phyloP scores from a whole-genome alignment of 208 protist species.

The Leishmania tarentolae region DNA sequence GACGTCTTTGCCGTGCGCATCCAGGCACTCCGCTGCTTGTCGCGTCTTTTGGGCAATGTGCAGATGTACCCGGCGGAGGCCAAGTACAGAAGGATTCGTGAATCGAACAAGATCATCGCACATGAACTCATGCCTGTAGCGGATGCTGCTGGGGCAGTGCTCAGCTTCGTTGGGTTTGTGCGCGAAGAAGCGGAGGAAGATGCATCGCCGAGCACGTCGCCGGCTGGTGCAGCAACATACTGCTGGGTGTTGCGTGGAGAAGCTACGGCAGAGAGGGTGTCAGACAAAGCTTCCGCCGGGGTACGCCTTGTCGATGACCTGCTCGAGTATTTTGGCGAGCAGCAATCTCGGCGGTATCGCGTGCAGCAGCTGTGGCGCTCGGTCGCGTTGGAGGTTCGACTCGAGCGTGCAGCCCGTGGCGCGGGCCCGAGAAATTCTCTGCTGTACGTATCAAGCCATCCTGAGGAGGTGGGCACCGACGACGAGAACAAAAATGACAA shows the following conservation, averaged over 20 bases:
- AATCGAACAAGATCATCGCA: slow-evolving; percentile 39
- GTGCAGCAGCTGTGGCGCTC: slow-evolving; percentile 32
- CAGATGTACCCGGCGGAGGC: slow-evolving; percentile 35
- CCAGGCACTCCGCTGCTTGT: slow-evolving; percentile 43
- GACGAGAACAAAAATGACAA: not conserved
- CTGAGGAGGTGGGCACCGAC: not conserved
- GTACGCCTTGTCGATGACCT: slow-evolving; percentile 16
- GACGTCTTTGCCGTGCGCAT: slow-evolving; percentile 22
- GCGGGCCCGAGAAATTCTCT: not conserved
- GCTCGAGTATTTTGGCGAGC: slow-evolving; percentile 20
- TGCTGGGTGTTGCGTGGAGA: slow-evolving; percentile 20
- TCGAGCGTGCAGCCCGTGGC: slow-evolving; percentile 41
- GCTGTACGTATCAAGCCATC: not conserved
- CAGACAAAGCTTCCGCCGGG: not conserved
- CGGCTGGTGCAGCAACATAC: not conserved
- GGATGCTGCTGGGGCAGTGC: slow-evolving; percentile 40
- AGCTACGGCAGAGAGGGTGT: not conserved
- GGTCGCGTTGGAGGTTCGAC: slow-evolving; percentile 53
- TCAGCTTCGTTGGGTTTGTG: slow-evolving; percentile 54
- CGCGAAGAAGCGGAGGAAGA: not conserved
- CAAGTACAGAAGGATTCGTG: slow-evolving; percentile 59
- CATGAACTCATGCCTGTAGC: slow-evolving; percentile 50
- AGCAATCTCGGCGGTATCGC: slow-evolving; percentile 27
- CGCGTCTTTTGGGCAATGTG: slow-evolving; percentile 57
- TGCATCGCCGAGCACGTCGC: not conserved